These are phyloP conservation scores for Exobasidium rhododendri DNA, from an alignment of 1,284 basidiomycete genomes.

Conservation along the genomic window DNA sequence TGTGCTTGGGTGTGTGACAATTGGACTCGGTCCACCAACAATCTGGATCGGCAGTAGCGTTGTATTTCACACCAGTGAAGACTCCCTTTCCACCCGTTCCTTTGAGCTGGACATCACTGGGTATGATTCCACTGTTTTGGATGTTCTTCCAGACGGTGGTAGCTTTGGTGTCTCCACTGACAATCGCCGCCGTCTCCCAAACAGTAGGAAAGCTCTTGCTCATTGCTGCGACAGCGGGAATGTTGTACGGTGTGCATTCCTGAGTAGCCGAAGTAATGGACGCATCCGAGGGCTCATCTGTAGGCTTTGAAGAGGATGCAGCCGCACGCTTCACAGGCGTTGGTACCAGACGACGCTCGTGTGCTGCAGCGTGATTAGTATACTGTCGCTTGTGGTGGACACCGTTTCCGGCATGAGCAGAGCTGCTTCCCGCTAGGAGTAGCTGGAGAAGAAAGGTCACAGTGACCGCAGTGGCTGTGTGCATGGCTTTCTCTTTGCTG, in stretches of 20 bases:
- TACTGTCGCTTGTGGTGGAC: constrained; percentile 25
- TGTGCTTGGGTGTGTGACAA: constrained; percentile 34
- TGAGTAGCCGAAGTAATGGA: constrained; percentile 23
- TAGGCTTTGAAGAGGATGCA: constrained; percentile 8
- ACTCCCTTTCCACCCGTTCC: constrained; percentile 35
- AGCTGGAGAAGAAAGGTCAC: background rate
- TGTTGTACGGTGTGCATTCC: constrained; percentile 37
- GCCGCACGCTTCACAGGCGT: constrained; percentile 7
- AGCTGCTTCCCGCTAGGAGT: constrained; percentile 11
- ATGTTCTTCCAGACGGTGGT: constrained; percentile 29
- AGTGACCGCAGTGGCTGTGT: background rate
- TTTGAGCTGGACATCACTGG: constrained; percentile 52
- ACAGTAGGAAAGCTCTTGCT: constrained; percentile 36
- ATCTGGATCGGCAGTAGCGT: constrained; percentile 14
- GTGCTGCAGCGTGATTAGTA: background rate
- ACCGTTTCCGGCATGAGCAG: constrained; percentile 36
- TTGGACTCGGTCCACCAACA: constrained; percentile 21
- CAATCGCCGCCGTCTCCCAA: constrained; percentile 56
- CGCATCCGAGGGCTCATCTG: constrained; percentile 32
- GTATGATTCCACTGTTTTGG: constrained; percentile 46
- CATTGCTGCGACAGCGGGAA: constrained; percentile 35
- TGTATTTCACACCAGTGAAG: constrained; percentile 18
- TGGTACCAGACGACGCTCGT: constrained; percentile 13
- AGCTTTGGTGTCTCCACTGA: constrained; percentile 56
- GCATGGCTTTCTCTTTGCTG: too few species aligned